Evolutionary conservation across 2,329 filamentous ascomycete species (phyloP).

Genomic region (Ophiocordyceps sinensis): DNA sequence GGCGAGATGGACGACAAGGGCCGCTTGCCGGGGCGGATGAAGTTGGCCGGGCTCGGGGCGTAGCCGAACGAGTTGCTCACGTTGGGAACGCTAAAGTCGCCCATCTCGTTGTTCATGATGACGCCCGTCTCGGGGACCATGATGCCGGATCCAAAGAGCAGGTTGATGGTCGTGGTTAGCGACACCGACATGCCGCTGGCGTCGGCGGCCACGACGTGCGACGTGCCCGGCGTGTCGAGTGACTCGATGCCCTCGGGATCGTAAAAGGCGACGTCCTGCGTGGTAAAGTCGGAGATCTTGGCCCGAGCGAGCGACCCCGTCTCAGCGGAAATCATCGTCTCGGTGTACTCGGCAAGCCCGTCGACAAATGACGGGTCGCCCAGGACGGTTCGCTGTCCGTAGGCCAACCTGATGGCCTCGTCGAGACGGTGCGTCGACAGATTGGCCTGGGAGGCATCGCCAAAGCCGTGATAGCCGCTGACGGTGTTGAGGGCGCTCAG

Average conservation of each 20-base stretch:
- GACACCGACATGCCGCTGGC: conserved; percentile 56
- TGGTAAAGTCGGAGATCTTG: conserved; percentile 26
- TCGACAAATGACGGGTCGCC: conserved; percentile 63
- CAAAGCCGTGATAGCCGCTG: conserved; percentile 54
- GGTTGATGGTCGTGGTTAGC: conserved; percentile 68
- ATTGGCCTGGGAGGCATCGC: conserved; percentile 33
- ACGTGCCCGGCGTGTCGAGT: conserved; percentile 50
- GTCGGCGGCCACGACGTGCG: conserved; percentile 55
- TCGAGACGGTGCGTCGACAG: conserved; percentile 66
- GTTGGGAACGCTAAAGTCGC: conserved; percentile 67
- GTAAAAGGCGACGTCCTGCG: conserved; percentile 25
- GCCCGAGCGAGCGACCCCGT: conserved; percentile 37
- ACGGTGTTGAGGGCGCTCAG: conserved; percentile 62
- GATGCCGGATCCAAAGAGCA: conserved; percentile 61
- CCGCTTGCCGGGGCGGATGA: conserved; percentile 59
- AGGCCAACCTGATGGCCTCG: conserved; percentile 72
- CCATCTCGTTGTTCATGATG: conserved; percentile 51
- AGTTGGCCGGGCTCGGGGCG: conserved; percentile 61
- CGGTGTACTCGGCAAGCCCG: conserved; percentile 44
- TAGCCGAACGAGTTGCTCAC: conserved; percentile 63
- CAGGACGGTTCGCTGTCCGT: conserved; percentile 56
- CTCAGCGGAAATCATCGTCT: conserved; percentile 48
- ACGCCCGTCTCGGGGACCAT: conserved; percentile 72
- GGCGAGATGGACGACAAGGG: conserved; percentile 67
- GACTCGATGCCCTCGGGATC: conserved; percentile 31